phyloP scores from a whole-genome alignment of 441 rosid species.

The Euphorbia celastroides region DNA sequence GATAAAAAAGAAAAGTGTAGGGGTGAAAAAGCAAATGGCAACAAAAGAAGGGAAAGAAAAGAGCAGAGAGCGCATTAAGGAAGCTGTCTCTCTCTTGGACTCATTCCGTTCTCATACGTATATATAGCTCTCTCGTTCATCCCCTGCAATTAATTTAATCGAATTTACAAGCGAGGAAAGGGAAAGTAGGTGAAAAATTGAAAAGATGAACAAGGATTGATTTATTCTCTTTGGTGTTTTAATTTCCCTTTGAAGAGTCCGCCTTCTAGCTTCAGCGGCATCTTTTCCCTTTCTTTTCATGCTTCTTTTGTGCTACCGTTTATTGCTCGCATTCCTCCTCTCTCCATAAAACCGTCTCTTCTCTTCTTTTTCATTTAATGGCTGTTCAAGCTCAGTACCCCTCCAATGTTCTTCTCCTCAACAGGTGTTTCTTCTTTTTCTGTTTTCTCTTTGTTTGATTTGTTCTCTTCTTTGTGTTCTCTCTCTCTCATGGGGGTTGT shows the following conservation, averaged over 20 bases:
- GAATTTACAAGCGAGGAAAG: not conserved
- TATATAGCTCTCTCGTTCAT: constrained; percentile 7
- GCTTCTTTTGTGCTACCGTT: constrained; percentile 44
- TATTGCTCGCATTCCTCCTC: constrained; percentile 25
- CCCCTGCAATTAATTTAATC: not conserved
- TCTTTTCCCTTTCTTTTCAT: constrained; percentile 35
- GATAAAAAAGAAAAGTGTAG: not conserved
- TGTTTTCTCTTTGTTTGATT: not conserved
- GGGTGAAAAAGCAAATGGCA: not conserved
- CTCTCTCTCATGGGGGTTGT: not conserved
- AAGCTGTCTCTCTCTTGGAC: constrained; percentile 40
- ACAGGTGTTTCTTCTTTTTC: constrained; percentile 42
- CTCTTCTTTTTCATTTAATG: constrained; percentile 28
- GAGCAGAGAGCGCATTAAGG: constrained; percentile 30
- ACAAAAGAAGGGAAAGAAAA: not conserved
- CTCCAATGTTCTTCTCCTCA: constrained; percentile 64
- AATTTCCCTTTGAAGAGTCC: constrained; percentile 34
- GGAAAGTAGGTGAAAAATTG: not conserved
- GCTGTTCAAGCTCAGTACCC: constrained; percentile 89
- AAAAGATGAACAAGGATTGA: not conserved
- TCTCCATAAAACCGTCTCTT: not conserved
- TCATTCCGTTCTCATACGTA: constrained; percentile 37
- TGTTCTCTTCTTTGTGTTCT: not conserved
- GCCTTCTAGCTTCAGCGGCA: constrained; percentile 29
- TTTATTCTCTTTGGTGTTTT: not conserved